Evolutionary conservation across 148 eudicot species (phyloP).

Genomic region (Salicornia ramosissima): DNA sequence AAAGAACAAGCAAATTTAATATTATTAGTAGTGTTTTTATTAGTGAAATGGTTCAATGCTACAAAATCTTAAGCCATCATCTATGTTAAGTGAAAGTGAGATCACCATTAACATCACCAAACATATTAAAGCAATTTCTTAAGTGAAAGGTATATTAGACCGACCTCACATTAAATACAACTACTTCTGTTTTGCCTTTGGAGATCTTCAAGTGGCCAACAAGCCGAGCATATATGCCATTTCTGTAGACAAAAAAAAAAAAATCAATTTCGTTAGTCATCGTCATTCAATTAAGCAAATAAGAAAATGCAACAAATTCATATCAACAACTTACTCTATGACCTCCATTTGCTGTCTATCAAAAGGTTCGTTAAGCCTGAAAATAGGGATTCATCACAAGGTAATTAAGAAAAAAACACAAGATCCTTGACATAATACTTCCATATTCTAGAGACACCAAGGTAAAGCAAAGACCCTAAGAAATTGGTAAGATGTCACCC

Average conservation of each 20-base stretch:
- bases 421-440: neutral
- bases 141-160: neutral
- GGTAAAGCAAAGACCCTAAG: neutral
- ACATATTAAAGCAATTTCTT: neutral
- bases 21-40: neutral
- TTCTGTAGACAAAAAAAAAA: constrained; percentile 37
- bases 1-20: neutral
- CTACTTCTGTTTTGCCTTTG: constrained; percentile 58
- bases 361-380: constrained; percentile 71
- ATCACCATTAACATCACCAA: neutral
- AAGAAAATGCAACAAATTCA: neutral
- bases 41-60: neutral
- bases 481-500: neutral
- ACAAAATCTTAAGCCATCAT: neutral
- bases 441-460: neutral
- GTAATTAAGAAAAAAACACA: neutral
- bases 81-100: too few relatives aligned
- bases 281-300: neutral
- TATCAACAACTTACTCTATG: constrained; percentile 47
- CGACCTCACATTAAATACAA: constrained; percentile 71
- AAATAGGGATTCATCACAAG: constrained; percentile 6
- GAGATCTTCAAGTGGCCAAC: constrained; percentile 71
- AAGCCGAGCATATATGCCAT: constrained; percentile 66
- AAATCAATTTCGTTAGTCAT: neutral
- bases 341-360: constrained; percentile 75